phyloP scores from a whole-genome alignment of 139 green algal genomes.

The Coelastrella sp. region DNA sequence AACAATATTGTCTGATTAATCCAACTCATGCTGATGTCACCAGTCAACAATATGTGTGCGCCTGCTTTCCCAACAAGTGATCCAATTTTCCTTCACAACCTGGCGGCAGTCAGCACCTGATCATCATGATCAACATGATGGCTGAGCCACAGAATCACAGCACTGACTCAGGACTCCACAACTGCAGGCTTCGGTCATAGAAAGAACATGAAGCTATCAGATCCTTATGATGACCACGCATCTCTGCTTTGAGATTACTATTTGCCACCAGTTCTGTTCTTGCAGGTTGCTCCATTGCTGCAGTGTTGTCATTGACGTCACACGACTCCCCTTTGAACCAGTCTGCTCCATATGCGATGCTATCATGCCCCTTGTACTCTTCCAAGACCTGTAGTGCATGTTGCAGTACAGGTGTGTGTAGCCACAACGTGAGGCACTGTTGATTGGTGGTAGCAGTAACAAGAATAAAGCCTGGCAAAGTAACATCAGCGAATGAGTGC shows the following conservation, averaged over 20 bases:
- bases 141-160: not conserved
- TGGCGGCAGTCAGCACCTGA: too few relatives aligned
- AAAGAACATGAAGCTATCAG: conserved; percentile 79
- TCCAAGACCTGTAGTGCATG: conserved; percentile 52
- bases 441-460: too few relatives aligned
- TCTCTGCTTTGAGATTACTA: not conserved
- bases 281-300: not conserved
- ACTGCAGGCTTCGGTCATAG: conserved; percentile 70
- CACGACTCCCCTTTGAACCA: conserved; percentile 58
- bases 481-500: too few relatives aligned
- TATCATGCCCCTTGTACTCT: conserved; percentile 65
- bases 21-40: too few relatives aligned
- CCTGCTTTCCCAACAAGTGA: too few relatives aligned
- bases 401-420: too few relatives aligned
- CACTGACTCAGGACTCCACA: conserved; percentile 53
- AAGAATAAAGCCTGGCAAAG: too few relatives aligned
- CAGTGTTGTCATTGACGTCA: not conserved
- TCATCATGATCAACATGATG: not conserved
- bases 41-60: too few relatives aligned
- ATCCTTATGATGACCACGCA: not conserved
- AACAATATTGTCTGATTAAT: too few relatives aligned
- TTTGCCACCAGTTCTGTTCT: not conserved
- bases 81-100: too few relatives aligned
- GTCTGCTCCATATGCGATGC: conserved; percentile 80
- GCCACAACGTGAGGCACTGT: too few relatives aligned